Conservation (phyloP, 805 yeast genomes). For the Yamadazyma paraphyllophila region DNA sequence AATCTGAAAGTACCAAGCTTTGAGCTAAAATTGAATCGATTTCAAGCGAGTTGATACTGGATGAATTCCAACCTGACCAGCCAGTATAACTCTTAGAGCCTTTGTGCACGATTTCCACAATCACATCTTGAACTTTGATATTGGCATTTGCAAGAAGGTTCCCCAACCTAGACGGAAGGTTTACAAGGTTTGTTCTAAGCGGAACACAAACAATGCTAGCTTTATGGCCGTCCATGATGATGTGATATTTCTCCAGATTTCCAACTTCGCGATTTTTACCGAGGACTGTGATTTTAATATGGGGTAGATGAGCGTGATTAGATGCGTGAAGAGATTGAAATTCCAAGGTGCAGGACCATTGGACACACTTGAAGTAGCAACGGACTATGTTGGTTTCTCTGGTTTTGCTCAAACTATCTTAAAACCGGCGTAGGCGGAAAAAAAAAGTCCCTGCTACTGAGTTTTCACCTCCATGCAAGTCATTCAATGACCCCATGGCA, state of each 20-base stretch:
- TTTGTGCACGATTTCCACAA: conserved; percentile 44
- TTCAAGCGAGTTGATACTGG: conserved; percentile 41
- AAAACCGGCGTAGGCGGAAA: no score
- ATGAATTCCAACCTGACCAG: conserved; percentile 61
- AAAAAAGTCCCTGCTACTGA: no score
- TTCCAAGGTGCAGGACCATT: no score
- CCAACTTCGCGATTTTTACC: conserved; percentile 3
- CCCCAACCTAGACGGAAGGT: conserved; percentile 50
- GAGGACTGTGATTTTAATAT: conserved; percentile 5
- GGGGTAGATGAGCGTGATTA: neutral
- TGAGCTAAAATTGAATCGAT: conserved; percentile 68
- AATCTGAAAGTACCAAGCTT: conserved; percentile 45
- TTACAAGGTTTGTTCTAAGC: conserved; percentile 49
- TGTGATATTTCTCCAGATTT: conserved; percentile 14
- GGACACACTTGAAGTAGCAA: no score
- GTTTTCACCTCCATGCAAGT: no score
- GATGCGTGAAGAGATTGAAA: no score
- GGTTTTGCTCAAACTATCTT: no score
- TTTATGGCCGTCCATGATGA: conserved; percentile 35
- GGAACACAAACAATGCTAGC: conserved; percentile 29
- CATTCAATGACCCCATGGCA: no score
- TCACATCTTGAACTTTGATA: conserved; percentile 56
- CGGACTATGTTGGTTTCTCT: no score
- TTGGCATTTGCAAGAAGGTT: conserved; percentile 48
- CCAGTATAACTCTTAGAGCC: conserved; percentile 47